phyloP scores from a whole-genome alignment of 208 protist genomes.

The Leishmania braziliensis region DNA sequence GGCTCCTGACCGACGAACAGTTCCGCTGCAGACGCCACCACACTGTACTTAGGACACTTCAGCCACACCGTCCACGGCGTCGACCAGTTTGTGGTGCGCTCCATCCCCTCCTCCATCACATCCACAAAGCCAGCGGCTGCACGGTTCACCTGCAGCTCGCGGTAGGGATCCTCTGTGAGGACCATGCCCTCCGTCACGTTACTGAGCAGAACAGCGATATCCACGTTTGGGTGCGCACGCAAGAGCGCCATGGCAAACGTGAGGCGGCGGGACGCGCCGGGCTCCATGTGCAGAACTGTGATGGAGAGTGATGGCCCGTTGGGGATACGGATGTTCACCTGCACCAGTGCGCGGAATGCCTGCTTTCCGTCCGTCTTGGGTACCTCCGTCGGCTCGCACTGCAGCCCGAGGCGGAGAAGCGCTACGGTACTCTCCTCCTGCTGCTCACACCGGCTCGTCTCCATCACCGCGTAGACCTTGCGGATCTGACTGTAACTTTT shows the following conservation, averaged over 20 bases:
- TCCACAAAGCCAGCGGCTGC: constrained; percentile 61
- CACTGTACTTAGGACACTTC: constrained; percentile 66
- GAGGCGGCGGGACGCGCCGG: constrained; percentile 38
- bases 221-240: constrained; percentile 36
- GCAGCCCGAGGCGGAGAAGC: constrained; percentile 62
- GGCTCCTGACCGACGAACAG: constrained; percentile 43
- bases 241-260: constrained; percentile 43
- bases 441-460: constrained; percentile 56
- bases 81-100: constrained; percentile 36
- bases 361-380: constrained; percentile 51
- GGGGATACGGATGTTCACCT: constrained; percentile 48
- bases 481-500: constrained; percentile 54
- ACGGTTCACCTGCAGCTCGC: constrained; percentile 50
- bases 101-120: constrained; percentile 63
- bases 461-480: constrained; percentile 74
- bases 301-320: constrained; percentile 47
- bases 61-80: constrained; percentile 73
- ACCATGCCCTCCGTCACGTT: constrained; percentile 62
- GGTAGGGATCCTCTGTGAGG: constrained; percentile 43
- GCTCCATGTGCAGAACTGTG: constrained; percentile 60
- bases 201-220: constrained; percentile 57
- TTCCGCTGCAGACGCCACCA: constrained; percentile 39
- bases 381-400: constrained; percentile 60
- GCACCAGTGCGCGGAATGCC: constrained; percentile 40
- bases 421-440: constrained; percentile 61